phyloP scores from a whole-genome alignment of 306 rosid species.

The Acacia crassicarpa region DNA sequence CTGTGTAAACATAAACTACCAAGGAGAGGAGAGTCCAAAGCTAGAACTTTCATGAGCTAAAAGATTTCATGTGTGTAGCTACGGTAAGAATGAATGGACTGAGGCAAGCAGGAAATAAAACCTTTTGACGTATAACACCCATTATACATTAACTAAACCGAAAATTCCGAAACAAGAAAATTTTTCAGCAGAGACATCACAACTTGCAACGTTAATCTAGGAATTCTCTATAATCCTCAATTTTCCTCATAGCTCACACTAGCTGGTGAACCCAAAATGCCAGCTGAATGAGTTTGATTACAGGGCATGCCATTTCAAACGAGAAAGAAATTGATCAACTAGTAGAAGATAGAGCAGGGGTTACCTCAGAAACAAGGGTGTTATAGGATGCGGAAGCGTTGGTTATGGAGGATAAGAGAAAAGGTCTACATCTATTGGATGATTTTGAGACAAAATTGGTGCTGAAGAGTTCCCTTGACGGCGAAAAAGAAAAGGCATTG shows the following conservation, averaged over 20 bases:
- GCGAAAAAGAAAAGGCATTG: constrained; percentile 57
- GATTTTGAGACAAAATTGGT: constrained; percentile 32
- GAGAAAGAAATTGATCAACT: neutral
- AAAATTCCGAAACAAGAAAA: constrained; percentile 1
- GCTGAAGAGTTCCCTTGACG: constrained; percentile 35
- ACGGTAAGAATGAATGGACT: neutral
- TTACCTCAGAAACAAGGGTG: constrained; percentile 80
- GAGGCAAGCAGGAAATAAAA: neutral
- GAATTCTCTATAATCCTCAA: neutral
- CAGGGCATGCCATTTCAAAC: constrained; percentile 2
- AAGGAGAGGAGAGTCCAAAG: neutral
- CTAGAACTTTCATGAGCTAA: neutral
- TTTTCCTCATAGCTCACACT: neutral
- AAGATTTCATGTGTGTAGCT: neutral
- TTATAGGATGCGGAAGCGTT: constrained; percentile 58
- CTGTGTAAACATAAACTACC: neutral
- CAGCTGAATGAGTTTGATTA: neutral
- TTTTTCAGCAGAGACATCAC: constrained; percentile 8
- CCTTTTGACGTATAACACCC: constrained; percentile 9
- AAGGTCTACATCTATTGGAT: constrained; percentile 47
- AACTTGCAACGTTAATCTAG: constrained; percentile 7
- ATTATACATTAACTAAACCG: neutral
- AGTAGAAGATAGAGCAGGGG: neutral
- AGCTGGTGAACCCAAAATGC: constrained; percentile 26
- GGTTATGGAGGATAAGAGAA: constrained; percentile 50